Base-by-base conservation (phyloP, 192 early-diverging fungal species). In the Coemansia sp. region DNA sequence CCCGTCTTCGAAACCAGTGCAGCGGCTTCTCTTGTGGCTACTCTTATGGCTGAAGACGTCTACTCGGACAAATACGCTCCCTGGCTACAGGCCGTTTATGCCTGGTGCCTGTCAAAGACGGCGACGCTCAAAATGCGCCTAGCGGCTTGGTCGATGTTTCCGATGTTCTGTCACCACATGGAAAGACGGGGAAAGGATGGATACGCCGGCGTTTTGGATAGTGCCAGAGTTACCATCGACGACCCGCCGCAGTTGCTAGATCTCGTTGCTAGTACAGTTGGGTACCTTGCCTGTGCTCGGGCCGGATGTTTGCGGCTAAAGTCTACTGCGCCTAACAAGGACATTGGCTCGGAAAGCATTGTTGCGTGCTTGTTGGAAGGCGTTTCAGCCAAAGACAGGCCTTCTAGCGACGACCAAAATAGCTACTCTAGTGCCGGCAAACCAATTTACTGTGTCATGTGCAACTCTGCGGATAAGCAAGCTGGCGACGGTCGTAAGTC, bases 271-370 rank as follows among this genome's bases (percentile, higher is more conserved):
- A 59, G 58, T 42, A 52, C 50, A 2, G 55, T 84, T 32, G 77
- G 77, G 1, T 69, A 74, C 47, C 72, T 84, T 2, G 40, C 74
- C 3, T 84, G 82, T 21, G 82, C 82, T n/a, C 70, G 78, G 16
- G 63, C 78, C 0, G 82, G 78, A 17, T 62, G 61, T 23, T 32
- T 78, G 30, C 46, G 19, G 32, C 35, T 61, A 40, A 39, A 40
- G 59, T 10, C 37, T 10, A 16, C 19, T 3, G 38, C 11, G n/a
- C 14, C 59, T 11, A 14, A 16, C 59, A 19, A 21, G 1, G 26
- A 26, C 26, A 26, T 26, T 61, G 59, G 37, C n/a, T 19, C 21
- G 2, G 37, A 2, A n/a, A 21, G 59, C 4, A 39, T 61, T 37
- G 59, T 23, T 10, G 59, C 59, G 1, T 17, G 14, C 7, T 3